Evolutionary conservation across 208 protist genomes (phyloP), one percentile per base, ranked within the genome.

Genomic region (Wallacemonas sp.): DNA sequence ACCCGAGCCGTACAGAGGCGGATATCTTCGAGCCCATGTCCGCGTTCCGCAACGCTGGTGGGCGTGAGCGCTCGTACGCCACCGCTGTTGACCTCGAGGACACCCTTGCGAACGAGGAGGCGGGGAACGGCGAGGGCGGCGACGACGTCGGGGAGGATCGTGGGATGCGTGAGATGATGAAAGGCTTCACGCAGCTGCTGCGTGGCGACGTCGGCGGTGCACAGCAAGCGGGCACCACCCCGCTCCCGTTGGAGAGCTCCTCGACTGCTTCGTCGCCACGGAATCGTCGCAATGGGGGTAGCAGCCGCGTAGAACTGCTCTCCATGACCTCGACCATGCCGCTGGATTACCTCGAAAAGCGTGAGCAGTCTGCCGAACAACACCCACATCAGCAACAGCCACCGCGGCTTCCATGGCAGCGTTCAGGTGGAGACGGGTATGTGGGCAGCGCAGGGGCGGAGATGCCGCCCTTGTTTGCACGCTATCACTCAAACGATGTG

Each of bases 271-370:
- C 51, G 12, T 58, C 51, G n/a, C 26, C 30, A 15, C 51, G 51
- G 12, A 38, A 31, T 14, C 38, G 56, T 3, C 24, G 39, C 27
- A 17, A 47, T 22, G 56, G 54, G 3, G 54, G 34, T 24, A 49
- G 72, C 64, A 79, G 72, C 33, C 66, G 61, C 30, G 76, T 82
- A 5, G 76, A 77, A 68, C 62, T 75, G 14, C 62, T 80, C 59
- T 78, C 77, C 30, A 78, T 58, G 51, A 58, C 51, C 26, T 58
- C 51, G 15, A 58, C 72, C 38, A 60, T 70, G n/a, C 26, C 68
- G 19, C 53, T 68, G n/a, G 51, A 31, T 27, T 58, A 58, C 51
- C 14, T 24, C 4, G 51, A 58, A 11, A 14, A 5, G 30, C 51
- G 28, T 19, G 44, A 49, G 44, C 44, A 41, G 36, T 41, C n/a